phyloP scores from a whole-genome alignment of 306 rosid species.

The Pueraria montana region DNA sequence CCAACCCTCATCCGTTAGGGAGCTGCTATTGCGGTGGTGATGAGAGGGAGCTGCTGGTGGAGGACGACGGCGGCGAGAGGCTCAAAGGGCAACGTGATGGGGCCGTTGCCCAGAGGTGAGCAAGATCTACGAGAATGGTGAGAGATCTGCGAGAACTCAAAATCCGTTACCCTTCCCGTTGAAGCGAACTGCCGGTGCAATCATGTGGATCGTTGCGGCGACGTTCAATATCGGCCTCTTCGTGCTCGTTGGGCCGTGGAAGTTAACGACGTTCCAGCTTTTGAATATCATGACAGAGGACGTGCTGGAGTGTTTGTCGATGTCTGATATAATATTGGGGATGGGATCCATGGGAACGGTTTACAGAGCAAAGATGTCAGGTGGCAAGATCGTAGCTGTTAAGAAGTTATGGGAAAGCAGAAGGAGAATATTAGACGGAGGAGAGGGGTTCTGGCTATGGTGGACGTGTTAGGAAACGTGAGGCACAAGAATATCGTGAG shows the following conservation, averaged over 20 bases:
- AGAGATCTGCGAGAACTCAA: no score
- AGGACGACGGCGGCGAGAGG: no score
- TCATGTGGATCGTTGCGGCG: slow-evolving; percentile 89
- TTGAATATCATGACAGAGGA: slow-evolving; percentile 90
- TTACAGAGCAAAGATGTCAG: slow-evolving; percentile 87
- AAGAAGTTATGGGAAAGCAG: slow-evolving; percentile 84
- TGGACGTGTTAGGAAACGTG: slow-evolving; percentile 92
- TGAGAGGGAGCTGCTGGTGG: no score
- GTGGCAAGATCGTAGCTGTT: slow-evolving; percentile 93
- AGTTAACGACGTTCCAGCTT: slow-evolving; percentile 85
- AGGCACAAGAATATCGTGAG: slow-evolving; percentile 95
- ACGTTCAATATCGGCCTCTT: slow-evolving; percentile 90
- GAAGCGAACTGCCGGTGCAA: slow-evolving; percentile 77
- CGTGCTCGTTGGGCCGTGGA: slow-evolving; percentile 88
- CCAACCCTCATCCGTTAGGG: no score
- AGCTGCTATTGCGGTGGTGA: no score
- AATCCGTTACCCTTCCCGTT: no score
- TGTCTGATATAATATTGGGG: slow-evolving; percentile 78
- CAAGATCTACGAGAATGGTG: no score
- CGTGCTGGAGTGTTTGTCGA: slow-evolving; percentile 76
- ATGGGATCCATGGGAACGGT: slow-evolving; percentile 96
- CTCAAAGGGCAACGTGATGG: no score
- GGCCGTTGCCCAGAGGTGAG: no score
- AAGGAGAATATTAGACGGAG: slow-evolving; percentile 76
- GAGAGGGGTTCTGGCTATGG: slow-evolving; percentile 92